Evolutionary conservation across 345 rosid genomes (phyloP), one percentile per base, ranked within the genome.

Genomic region (Lepidium sativum): DNA sequence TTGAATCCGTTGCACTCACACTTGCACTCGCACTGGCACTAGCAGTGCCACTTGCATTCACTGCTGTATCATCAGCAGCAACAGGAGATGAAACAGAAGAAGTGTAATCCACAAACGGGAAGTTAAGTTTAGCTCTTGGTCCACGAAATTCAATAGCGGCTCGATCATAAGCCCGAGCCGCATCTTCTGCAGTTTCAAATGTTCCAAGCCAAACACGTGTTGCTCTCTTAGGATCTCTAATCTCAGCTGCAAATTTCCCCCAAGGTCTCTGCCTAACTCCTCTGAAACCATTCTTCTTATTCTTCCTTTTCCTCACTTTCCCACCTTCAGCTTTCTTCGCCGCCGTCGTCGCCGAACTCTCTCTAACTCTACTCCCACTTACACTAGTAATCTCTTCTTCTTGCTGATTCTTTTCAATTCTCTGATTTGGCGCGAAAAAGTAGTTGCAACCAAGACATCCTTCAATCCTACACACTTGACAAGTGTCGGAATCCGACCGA

Each of bases 231-330:
- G 99, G 99, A 65, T 94, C 99, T 8, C 99, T 78, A 33, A 94
- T 94, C 85, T 94, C 99, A 9, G 99, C 89, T 2, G 99, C 97
- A 83, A 95, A 94, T 65, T 89, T 94, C 0, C 99, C 97, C 97
- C 96, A 94, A 2, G 99, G 99, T 77, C 97, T 77, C 74, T 90
- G 99, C 71, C 99, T 86, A 51, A 90, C 99, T 35, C 99, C 99
- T 62, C 99, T 80, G 89, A 70, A 94, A 13, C 74, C 70, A 18
- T 82, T 88, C 78, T 82, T 94, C 63, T 11, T 78, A 65, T 77
- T 68, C 74, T 58, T 70, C 45, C 77, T 73, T 64, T 73, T 73
- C 54, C 68, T 68, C 11, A 73, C 64, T 67, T 69, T 31, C 53
- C 69, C 69, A n/a, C 72, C 68, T 54, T 67, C 77, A 6, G 20